Percentiles rank a stretch among this genome's conserved stretches.
Conservation (phyloP, 2,329 filamentous ascomycete species). For the Aspergillus sp. region DNA sequence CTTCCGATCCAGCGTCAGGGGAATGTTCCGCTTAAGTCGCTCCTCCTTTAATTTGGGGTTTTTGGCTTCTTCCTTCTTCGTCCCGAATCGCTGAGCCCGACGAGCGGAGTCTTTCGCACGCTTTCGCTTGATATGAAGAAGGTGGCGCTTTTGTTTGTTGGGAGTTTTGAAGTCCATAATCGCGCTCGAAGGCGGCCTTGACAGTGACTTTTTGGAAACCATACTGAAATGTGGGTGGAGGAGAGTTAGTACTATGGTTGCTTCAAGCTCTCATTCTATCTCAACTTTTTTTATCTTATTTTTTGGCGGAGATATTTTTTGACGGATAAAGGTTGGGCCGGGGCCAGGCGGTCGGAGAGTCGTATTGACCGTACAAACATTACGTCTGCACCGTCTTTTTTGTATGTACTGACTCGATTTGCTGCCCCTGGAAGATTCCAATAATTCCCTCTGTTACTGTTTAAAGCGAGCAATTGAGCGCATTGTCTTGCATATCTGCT, state of each 20-base stretch:
- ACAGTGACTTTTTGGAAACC: slow-evolving; percentile 49
- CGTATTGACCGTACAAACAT: background rate
- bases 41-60: slow-evolving; percentile 73
- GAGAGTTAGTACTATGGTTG: background rate
- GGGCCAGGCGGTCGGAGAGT: background rate
- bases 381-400: background rate
- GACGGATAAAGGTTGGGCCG: slow-evolving; percentile 14
- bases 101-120: slow-evolving; percentile 70
- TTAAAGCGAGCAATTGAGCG: background rate
- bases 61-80: slow-evolving; percentile 82
- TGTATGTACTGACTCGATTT: background rate
- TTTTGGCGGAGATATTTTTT: slow-evolving; percentile 8
- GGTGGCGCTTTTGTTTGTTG: slow-evolving; percentile 79
- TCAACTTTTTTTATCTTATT: slow-evolving; percentile 7
- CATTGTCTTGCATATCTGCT: background rate
- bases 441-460: background rate
- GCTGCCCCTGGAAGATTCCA: slow-evolving; percentile 2
- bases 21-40: slow-evolving; percentile 74
- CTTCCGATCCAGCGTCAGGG: slow-evolving; percentile 80
- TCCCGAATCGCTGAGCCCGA: slow-evolving; percentile 72
- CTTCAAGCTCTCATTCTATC: slow-evolving; percentile 1
- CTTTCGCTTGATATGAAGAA: slow-evolving; percentile 78
- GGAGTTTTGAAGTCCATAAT: slow-evolving; percentile 56
- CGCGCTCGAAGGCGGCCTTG: slow-evolving; percentile 45
- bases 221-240: slow-evolving; percentile 35